These are phyloP conservation scores for Emergomyces africanus DNA, from an alignment of 2,329 filamentous ascomycete species.

Conservation along the genomic window DNA sequence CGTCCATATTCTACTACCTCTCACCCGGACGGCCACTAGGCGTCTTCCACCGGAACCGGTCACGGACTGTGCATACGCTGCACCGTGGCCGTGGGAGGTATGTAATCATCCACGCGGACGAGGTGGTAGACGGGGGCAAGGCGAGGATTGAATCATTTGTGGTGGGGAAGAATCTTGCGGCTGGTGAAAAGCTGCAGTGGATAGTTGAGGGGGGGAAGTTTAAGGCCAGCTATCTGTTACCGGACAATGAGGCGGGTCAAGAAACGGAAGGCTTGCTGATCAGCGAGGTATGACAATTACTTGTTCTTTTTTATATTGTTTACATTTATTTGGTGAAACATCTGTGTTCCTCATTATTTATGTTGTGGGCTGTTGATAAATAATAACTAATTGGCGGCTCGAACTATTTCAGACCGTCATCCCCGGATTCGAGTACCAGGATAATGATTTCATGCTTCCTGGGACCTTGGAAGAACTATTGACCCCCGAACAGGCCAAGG, in stretches of 20 bases:
- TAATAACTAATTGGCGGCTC: not conserved
- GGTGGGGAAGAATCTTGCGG: conserved; percentile 45
- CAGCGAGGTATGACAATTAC: conserved; percentile 37
- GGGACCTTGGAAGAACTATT: conserved; percentile 42
- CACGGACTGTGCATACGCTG: conserved; percentile 51
- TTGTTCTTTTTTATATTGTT: conserved; percentile 3
- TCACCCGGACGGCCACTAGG: conserved; percentile 44
- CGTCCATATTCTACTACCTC: conserved; percentile 53
- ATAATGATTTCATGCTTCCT: conserved; percentile 52
- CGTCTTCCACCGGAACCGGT: conserved; percentile 51
- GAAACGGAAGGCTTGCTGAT: conserved; percentile 45
- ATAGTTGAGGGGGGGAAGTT: conserved; percentile 55
- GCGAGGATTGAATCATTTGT: conserved; percentile 50
- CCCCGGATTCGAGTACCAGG: conserved; percentile 53
- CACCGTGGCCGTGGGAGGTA: conserved; percentile 52
- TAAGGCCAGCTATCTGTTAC: conserved; percentile 50
- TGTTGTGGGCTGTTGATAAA: not conserved
- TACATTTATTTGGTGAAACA: not conserved
- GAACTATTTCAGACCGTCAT: conserved; percentile 40
- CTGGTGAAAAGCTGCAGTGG: conserved; percentile 54
- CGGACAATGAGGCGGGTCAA: conserved; percentile 28
- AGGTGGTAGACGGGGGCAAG: conserved; percentile 25
- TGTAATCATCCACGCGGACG: conserved; percentile 49
- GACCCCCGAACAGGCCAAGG: conserved; percentile 35
- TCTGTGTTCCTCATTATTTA: not conserved